These are phyloP conservation scores for Emmonsiellopsis sp. DNA, from an alignment of 2,329 filamentous ascomycete species.

Conservation along the genomic window DNA sequence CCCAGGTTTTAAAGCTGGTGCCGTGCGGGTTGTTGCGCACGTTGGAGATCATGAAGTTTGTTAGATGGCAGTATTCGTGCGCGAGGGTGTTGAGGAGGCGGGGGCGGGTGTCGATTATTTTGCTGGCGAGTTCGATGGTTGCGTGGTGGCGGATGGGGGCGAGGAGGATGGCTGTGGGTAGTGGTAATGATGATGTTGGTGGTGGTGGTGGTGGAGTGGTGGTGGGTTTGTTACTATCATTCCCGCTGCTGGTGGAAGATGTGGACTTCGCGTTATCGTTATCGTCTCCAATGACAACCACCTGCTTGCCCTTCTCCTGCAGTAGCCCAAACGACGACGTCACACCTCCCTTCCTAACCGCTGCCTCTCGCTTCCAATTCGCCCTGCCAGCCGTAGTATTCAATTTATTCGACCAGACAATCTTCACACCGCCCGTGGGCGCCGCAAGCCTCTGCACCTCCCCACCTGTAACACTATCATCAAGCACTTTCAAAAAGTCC, in stretches of 20 bases:
- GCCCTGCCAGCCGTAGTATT: conserved; percentile 57
- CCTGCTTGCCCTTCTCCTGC: no score
- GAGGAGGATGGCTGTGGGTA: conserved; percentile 8
- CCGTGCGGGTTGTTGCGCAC: conserved; percentile 73
- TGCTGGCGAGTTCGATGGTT: conserved; percentile 78
- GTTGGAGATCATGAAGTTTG: conserved; percentile 79
- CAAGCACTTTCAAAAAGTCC: conserved; percentile 48
- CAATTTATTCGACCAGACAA: conserved; percentile 55
- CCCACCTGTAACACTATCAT: conserved; percentile 42
- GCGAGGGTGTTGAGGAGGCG: conserved; percentile 84
- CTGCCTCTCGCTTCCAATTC: conserved; percentile 55
- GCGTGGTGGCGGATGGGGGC: conserved; percentile 47
- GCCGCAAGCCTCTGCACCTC: conserved; percentile 41
- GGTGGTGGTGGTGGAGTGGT: not conserved
- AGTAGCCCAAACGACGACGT: no score
- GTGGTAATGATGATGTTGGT: not conserved
- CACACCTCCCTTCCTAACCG: not conserved
- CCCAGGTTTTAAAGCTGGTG: conserved; percentile 71
- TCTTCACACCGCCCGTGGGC: conserved; percentile 48
- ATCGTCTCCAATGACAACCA: not conserved
- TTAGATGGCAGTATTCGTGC: conserved; percentile 92
- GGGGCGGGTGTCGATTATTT: conserved; percentile 70
- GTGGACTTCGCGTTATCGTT: not conserved
- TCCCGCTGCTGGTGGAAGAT: not conserved
- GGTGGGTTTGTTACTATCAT: not conserved